Conservation (phyloP, 768 basidiomycete species). For the Russula abietina region DNA sequence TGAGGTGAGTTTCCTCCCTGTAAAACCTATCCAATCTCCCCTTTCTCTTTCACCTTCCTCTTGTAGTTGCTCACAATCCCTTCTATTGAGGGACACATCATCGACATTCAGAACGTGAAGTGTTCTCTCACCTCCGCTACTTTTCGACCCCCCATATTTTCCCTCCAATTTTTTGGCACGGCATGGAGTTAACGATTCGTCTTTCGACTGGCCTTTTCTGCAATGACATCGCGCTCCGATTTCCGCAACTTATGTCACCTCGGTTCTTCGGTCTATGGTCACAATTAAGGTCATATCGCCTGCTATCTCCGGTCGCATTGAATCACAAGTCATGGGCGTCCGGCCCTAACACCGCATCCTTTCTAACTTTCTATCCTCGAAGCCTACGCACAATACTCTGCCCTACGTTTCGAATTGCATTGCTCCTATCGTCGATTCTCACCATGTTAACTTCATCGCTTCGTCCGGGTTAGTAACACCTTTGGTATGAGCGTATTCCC, state of each 20-base stretch:
- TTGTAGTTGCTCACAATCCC: background rate
- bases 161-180: background rate
- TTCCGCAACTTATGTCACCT: background rate
- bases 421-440: background rate
- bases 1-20: background rate
- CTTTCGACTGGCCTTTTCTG: background rate
- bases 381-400: background rate
- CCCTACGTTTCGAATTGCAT: background rate
- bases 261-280: background rate
- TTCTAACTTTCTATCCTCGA: background rate
- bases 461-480: no score
- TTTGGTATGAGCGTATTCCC: no score
- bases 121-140: background rate
- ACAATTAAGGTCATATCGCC: background rate
- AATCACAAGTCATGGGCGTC: background rate
- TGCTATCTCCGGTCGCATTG: background rate
- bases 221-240: background rate
- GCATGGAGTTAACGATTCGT: background rate
- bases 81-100: background rate
- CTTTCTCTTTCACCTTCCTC: background rate
- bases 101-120: no score
- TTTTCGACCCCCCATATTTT: background rate
- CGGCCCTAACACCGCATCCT: background rate
- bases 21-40: background rate
- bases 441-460: no score